Percentiles rank a stretch among this genome's conserved stretches.
phyloP scores from a whole-genome alignment of 768 basidiomycete genomes.

The Candolleomyces eurysporus region DNA sequence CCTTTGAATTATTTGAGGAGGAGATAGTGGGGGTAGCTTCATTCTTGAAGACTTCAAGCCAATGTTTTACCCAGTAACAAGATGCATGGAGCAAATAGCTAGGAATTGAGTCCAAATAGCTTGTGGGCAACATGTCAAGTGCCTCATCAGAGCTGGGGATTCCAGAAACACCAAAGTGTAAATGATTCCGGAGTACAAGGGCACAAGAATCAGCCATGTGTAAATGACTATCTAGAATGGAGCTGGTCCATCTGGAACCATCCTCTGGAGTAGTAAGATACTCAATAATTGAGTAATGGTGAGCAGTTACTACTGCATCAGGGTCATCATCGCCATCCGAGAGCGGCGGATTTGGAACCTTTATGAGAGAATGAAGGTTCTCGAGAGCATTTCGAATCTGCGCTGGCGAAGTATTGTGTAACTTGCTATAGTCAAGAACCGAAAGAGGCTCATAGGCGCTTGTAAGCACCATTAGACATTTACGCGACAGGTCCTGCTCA shows the following conservation, averaged over 20 bases:
- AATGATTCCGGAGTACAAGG: not conserved
- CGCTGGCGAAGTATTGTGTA: not conserved
- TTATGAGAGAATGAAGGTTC: slow-evolving; percentile 5
- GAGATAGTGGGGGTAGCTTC: too few relatives aligned
- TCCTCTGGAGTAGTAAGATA: not conserved
- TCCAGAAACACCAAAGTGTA: not conserved
- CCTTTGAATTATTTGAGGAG: too few relatives aligned
- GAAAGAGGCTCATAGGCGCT: not conserved
- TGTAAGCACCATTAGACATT: not conserved
- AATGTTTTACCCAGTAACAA: not conserved
- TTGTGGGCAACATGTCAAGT: not conserved
- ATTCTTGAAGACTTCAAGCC: not conserved
- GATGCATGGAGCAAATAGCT: not conserved
- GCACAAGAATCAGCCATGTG: not conserved
- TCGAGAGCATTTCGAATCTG: not conserved
- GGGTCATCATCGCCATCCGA: not conserved
- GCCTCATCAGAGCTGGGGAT: not conserved
- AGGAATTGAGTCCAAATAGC: not conserved
- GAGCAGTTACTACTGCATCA: not conserved
- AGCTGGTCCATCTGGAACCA: not conserved
- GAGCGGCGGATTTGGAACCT: not conserved
- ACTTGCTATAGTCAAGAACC: not conserved
- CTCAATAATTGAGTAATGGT: not conserved
- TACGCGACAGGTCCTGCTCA: not conserved
- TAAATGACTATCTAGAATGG: not conserved